Percentiles rank a stretch among this genome's conserved stretches.
phyloP scores from a whole-genome alignment of 139 green algal species.

The Yamagishiella unicocca region DNA sequence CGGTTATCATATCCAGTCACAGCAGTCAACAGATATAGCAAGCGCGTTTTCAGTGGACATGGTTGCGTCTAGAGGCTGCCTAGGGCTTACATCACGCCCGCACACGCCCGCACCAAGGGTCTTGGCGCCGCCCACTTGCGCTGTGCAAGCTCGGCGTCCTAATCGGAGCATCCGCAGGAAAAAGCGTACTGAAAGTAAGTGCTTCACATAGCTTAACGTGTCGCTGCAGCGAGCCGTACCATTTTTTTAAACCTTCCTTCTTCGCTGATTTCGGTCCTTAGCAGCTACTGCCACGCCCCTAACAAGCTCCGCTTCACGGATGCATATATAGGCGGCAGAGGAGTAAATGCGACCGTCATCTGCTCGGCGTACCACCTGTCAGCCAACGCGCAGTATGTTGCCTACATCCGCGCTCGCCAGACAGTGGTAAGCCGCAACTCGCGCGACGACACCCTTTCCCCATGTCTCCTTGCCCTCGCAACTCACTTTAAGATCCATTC shows the following conservation, averaged over 20 bases:
- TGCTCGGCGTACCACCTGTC: not conserved
- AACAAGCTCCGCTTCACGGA: too few relatives aligned
- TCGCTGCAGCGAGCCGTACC: too few relatives aligned
- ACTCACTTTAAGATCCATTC: too few relatives aligned
- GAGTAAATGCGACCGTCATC: too few relatives aligned
- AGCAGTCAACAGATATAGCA: not conserved
- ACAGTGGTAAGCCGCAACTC: slow-evolving; percentile 15
- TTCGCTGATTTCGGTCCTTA: too few relatives aligned
- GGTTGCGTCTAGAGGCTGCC: not conserved
- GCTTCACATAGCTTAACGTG: too few relatives aligned
- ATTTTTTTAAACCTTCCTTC: too few relatives aligned
- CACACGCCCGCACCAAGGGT: not conserved
- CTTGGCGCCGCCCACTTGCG: not conserved
- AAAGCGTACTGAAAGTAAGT: not conserved
- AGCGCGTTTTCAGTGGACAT: not conserved
- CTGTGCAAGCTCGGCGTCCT: not conserved
- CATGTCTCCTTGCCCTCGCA: too few relatives aligned
- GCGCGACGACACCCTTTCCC: too few relatives aligned
- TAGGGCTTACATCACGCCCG: not conserved
- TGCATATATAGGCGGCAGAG: too few relatives aligned
- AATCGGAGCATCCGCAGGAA: not conserved
- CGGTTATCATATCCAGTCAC: not conserved
- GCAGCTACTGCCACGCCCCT: not conserved
- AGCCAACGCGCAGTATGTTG: not conserved
- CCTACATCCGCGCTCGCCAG: not conserved